These are phyloP conservation scores for Zygoascus sp. DNA, from an alignment of 1,139 yeast genomes.

Conservation along the genomic window DNA sequence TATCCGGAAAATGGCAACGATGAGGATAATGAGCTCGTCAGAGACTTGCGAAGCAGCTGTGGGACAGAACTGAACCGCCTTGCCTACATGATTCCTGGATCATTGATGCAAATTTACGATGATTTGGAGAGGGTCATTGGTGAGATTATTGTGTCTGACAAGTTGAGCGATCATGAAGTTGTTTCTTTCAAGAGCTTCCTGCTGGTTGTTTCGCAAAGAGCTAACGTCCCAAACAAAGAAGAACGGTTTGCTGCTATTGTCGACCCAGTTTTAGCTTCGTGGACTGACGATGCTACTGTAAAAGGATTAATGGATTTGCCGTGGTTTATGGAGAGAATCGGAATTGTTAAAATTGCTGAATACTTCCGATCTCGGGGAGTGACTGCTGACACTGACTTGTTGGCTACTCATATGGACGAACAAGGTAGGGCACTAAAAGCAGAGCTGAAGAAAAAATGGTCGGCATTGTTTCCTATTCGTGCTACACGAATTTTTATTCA, in stretches of 20 bases:
- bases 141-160: conserved; percentile 60
- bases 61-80: conserved; percentile 92
- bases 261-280: conserved; percentile 85
- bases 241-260: conserved; percentile 81
- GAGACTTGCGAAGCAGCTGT: conserved; percentile 86
- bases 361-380: conserved; percentile 83
- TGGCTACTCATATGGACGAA: conserved; percentile 86
- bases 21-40: conserved; percentile 72
- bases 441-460: conserved; percentile 85
- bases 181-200: conserved; percentile 91
- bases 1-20: conserved; percentile 60
- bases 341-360: conserved; percentile 87
- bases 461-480: conserved; percentile 87
- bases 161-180: conserved; percentile 83
- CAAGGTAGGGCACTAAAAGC: conserved; percentile 72
- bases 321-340: conserved; percentile 97
- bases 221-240: conserved; percentile 63
- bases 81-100: conserved; percentile 92
- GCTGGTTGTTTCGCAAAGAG: conserved; percentile 84
- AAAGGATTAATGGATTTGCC: conserved; percentile 84
- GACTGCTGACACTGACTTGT: conserved; percentile 65
- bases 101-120: conserved; percentile 70
- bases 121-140: conserved; percentile 82
- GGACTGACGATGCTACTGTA: conserved; percentile 90
- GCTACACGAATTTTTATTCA: conserved; percentile 94